Evolutionary conservation across 441 rosid species (phyloP).

Genomic region (Populus hybrid): DNA sequence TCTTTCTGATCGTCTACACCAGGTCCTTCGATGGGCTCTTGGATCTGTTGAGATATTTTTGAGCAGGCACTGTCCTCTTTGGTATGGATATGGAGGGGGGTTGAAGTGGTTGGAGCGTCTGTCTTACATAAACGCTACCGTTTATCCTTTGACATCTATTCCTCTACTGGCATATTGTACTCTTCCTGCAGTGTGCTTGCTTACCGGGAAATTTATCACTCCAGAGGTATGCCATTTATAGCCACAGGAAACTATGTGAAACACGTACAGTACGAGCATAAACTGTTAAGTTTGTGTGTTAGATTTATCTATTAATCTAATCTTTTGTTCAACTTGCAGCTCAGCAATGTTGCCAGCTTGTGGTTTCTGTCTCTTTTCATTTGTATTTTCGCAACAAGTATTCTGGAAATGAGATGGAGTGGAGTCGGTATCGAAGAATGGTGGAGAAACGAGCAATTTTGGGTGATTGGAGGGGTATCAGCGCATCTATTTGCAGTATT

Average conservation of each 20-base stretch:
- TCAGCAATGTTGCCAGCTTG: background rate
- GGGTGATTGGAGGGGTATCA: background rate
- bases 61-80: background rate
- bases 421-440: background rate
- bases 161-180: background rate
- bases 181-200: background rate
- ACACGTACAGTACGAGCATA: background rate
- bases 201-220: background rate
- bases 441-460: background rate
- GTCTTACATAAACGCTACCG: background rate
- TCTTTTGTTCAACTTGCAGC: background rate
- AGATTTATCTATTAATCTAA: too few species aligned
- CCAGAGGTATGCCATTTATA: background rate
- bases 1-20: background rate
- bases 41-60: background rate
- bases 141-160: background rate
- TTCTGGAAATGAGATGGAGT: background rate
- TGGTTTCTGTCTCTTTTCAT: background rate
- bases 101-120: background rate
- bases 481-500: background rate
- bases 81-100: background rate
- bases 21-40: background rate
- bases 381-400: background rate
- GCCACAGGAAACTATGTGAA: background rate
- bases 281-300: background rate